phyloP scores from a whole-genome alignment of 2,329 filamentous ascomycete species.

The Neofusicoccum sp. region DNA sequence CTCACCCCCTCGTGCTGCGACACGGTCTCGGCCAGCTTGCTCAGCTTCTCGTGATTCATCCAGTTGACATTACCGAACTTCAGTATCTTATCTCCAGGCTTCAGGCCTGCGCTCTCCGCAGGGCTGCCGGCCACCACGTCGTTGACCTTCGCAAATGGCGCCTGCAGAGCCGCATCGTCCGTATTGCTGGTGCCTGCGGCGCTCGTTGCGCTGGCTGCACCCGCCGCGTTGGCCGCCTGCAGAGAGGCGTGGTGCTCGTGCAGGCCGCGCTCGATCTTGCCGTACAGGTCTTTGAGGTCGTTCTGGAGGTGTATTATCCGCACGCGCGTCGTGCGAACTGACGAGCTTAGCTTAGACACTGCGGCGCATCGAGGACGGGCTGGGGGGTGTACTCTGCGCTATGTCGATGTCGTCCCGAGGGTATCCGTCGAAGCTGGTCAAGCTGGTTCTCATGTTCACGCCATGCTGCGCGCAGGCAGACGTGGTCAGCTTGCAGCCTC shows the following conservation, averaged over 20 bases:
- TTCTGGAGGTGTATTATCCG: constrained; percentile 87
- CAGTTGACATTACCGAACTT: constrained; percentile 82
- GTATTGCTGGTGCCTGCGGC: constrained; percentile 26
- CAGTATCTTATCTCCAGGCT: constrained; percentile 75
- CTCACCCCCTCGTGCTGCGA: constrained; percentile 86
- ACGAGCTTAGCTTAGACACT: constrained; percentile 11
- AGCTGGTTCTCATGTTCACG: constrained; percentile 85
- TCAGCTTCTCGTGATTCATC: constrained; percentile 81
- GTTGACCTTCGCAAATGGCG: constrained; percentile 86
- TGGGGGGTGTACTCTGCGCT: constrained; percentile 69
- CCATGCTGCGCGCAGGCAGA: constrained; percentile 64
- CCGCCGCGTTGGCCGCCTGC: constrained; percentile 22
- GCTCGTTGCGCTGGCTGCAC: constrained; percentile 22
- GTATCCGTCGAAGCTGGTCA: constrained; percentile 87
- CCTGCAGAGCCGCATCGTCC: constrained; percentile 45
- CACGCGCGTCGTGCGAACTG: constrained; percentile 88
- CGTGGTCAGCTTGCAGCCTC: constrained; percentile 21
- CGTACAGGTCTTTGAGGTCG: constrained; percentile 90
- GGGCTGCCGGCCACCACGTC: constrained; percentile 75
- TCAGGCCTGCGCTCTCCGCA: constrained; percentile 77
- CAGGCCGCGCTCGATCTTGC: constrained; percentile 76
- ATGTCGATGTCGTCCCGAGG: constrained; percentile 93
- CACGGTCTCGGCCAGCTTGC: constrained; percentile 84
- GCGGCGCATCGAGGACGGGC: background rate
- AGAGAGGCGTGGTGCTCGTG: constrained; percentile 84